Evolutionary conservation across 2,329 filamentous ascomycete genomes (phyloP), one percentile per base, ranked within the genome.

Genomic region (Daldinia eschscholtzii): DNA sequence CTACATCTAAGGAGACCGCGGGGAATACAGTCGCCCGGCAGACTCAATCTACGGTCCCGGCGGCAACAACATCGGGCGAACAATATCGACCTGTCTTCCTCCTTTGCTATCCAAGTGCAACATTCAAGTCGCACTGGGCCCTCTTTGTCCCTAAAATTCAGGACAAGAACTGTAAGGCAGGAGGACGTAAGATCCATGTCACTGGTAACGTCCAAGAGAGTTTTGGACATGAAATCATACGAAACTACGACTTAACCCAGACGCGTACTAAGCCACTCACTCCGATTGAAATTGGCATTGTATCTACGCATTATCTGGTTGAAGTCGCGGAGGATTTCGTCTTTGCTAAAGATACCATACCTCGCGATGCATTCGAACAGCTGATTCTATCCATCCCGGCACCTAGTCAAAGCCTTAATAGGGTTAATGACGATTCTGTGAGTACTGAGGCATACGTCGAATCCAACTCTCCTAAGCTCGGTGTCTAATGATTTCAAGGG

Each of bases 1-100:
- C 18, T 20, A 18, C 18, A 46, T 46, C 42, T 46, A 9, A 26
- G 10, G 18, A 7, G 42, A 20, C 9, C 20, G 6, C 42, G 20
- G 42, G 42, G 20, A 12, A 26, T 10, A 18, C 42, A 10, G 20
- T 23, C 12, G 1, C 7, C 18, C 42, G 23, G 18, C 20, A 46
- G 18, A 23, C 7, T 12, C 42, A 26, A 26, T 12, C n/a, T 12
- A 23, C n/a, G 18, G 42, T 46, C n/a, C 18, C 42, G 18, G 18
- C n/a, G 6, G 12, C 33, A 15, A 2, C 50, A 6, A 20, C 23
- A 56, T 41, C 50, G 28, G 42, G 59, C 60, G 37, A 63, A 67
- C 7, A 57, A 18, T 46, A 46, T 23, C 42, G 42, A 12, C 42
- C 42, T 20, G 42, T 46, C 42, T 46, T 46, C 42, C 42, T 46